These are phyloP conservation scores for Chytriomyces hyalinus DNA, from an alignment of 192 early-diverging fungal genomes.

Conservation along the genomic window DNA sequence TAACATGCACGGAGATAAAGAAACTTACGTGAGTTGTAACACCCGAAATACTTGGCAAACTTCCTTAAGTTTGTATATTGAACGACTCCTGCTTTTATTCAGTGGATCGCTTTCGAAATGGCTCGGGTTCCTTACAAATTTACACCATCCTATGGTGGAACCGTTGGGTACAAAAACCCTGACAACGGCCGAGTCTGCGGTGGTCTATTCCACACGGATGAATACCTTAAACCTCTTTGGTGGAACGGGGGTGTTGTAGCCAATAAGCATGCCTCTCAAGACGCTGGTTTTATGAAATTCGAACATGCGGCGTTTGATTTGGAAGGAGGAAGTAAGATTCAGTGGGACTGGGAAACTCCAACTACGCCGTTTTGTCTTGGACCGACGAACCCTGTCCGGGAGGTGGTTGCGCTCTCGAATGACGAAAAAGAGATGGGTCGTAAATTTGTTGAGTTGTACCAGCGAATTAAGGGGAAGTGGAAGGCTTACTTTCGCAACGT, in stretches of 20 bases:
- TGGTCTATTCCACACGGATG: conserved; percentile 42
- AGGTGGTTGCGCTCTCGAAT: neutral
- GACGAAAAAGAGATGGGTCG: conserved; percentile 1
- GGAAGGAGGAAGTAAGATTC: conserved; percentile 4
- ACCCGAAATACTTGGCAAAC: neutral
- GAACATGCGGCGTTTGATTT: conserved; percentile 36
- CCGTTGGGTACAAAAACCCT: conserved; percentile 56
- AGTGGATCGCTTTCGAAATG: conserved; percentile 67
- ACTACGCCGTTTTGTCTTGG: conserved; percentile 18
- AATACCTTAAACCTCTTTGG: conserved; percentile 37
- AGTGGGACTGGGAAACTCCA: conserved; percentile 12
- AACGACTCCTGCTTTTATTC: neutral
- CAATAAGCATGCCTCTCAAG: conserved; percentile 40
- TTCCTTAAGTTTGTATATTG: neutral
- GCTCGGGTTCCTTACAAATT: conserved; percentile 63
- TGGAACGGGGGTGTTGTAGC: conserved; percentile 48
- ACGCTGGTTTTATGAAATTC: conserved; percentile 10
- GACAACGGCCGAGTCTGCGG: conserved; percentile 31
- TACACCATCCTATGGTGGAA: conserved; percentile 58
- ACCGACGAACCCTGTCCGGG: conserved; percentile 6
- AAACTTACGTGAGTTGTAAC: conserved; percentile 51
- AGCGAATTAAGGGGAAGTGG: conserved; percentile 15
- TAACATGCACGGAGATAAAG: conserved; percentile 50
- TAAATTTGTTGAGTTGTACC: conserved; percentile 12
- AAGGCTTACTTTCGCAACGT: conserved; percentile 4